Percentiles rank a stretch among this genome's conserved stretches.
Conservation (phyloP, 1,139 yeast genomes). For the Suhomyces bolitotheri region DNA sequence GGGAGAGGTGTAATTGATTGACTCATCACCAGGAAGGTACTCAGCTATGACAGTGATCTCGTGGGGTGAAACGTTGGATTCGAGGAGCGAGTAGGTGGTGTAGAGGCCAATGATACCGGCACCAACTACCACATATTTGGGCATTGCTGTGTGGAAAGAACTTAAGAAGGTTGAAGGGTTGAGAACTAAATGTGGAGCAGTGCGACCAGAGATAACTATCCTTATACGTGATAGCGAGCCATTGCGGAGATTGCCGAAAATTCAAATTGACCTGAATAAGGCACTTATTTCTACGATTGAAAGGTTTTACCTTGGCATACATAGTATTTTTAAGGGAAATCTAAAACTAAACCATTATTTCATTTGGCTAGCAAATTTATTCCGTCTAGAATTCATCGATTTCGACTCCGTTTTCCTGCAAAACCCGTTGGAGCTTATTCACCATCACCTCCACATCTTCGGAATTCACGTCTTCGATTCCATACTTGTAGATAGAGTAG, state of each 20-base stretch:
- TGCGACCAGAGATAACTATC: no score
- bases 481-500: slow-evolving; percentile 55
- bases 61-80: slow-evolving; percentile 43
- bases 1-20: slow-evolving; percentile 71
- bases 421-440: slow-evolving; percentile 15
- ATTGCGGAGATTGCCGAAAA: no score
- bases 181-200: background rate
- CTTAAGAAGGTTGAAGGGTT: no score
- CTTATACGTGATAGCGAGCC: no score
- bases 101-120: slow-evolving; percentile 74
- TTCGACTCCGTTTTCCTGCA: slow-evolving; percentile 13
- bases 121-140: slow-evolving; percentile 36
- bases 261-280: no score
- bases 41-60: slow-evolving; percentile 63
- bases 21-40: slow-evolving; percentile 71
- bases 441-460: slow-evolving; percentile 38
- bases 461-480: slow-evolving; percentile 57
- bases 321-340: no score
- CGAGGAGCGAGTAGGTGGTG: slow-evolving; percentile 56
- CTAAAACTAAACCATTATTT: no score
- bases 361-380: background rate
- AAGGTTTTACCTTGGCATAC: no score
- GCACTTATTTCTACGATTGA: no score
- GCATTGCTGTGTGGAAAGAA: slow-evolving; percentile 17
- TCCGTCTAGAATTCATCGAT: background rate